Evolutionary conservation across 2,329 filamentous ascomycete genomes (phyloP).

Genomic region (Biscogniauxia sp.): DNA sequence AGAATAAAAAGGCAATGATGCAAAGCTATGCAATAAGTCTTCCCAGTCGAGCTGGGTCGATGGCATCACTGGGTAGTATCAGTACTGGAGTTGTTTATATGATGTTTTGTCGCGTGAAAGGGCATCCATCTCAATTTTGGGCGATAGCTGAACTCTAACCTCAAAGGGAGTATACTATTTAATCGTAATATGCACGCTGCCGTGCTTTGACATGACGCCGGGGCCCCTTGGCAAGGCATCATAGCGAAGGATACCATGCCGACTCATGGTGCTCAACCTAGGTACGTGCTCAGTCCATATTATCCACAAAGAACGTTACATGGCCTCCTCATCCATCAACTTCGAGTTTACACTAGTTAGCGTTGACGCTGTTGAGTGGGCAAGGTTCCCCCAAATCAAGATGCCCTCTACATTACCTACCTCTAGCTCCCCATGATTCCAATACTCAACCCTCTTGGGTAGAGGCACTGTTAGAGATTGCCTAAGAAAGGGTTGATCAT

Average conservation of each 20-base stretch:
- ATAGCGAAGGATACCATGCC: neutral
- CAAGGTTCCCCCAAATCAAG: constrained; percentile 13
- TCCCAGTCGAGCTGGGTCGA: too few relatives aligned
- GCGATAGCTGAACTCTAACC: too few relatives aligned
- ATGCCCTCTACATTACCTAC: constrained; percentile 5
- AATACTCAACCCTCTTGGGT: constrained; percentile 11
- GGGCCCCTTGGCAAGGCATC: neutral
- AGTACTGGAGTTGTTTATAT: too few relatives aligned
- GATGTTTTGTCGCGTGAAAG: too few relatives aligned
- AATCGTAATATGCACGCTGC: too few relatives aligned
- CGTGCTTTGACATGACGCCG: too few relatives aligned
- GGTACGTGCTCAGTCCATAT: neutral
- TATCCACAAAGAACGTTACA: neutral
- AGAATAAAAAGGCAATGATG: too few relatives aligned
- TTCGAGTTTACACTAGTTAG: neutral
- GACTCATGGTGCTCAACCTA: neutral
- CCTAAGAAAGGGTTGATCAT: constrained; percentile 17
- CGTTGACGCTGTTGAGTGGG: constrained; percentile 11
- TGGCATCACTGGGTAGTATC: too few relatives aligned
- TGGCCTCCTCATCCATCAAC: neutral
- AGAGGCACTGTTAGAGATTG: constrained; percentile 14
- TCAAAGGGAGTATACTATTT: too few relatives aligned
- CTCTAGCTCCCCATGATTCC: constrained; percentile 13
- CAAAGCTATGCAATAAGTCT: too few relatives aligned
- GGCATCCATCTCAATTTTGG: too few relatives aligned